Evolutionary conservation across 495 filamentous ascomycete genomes (phyloP).

Genomic region (Aspergillus campestris): DNA sequence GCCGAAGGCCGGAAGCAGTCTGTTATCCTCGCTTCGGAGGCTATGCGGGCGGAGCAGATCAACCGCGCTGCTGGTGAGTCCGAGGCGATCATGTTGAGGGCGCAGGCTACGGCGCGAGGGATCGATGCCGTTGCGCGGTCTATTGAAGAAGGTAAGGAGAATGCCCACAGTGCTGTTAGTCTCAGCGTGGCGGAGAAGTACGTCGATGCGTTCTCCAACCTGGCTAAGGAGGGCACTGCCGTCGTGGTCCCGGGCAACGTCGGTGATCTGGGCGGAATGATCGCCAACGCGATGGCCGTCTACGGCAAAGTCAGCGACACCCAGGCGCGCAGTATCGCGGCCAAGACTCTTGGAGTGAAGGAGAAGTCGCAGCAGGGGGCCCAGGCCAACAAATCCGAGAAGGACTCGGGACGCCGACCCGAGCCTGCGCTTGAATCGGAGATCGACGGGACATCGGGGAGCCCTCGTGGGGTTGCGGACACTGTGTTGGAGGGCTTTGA

Average conservation of each 20-base stretch:
- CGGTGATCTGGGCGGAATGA: constrained; percentile 95
- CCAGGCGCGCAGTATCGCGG: constrained; percentile 64
- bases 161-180: constrained; percentile 74
- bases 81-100: constrained; percentile 80
- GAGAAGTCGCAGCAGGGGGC: not conserved
- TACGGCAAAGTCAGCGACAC: constrained; percentile 87
- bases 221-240: constrained; percentile 89
- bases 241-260: constrained; percentile 95
- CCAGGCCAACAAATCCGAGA: constrained; percentile 1
- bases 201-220: constrained; percentile 84
- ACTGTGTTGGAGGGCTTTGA: constrained; percentile 48
- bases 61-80: constrained; percentile 88
- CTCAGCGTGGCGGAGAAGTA: constrained; percentile 94
- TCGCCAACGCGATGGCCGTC: constrained; percentile 89
- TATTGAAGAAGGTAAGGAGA: constrained; percentile 60
- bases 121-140: constrained; percentile 74
- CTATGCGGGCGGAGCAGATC: constrained; percentile 81
- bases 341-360: constrained; percentile 34
- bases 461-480: constrained; percentile 33
- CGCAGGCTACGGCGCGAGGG: constrained; percentile 76
- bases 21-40: constrained; percentile 92
- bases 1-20: constrained; percentile 94
- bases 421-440: constrained; percentile 7
- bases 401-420: constrained; percentile 11
- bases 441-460: constrained; percentile 6